A percentile compares a stretch with the other conserved stretches of the same genome.
Evolutionary conservation across 208 protist species (phyloP).

Genomic region (Trypanosoma vivax): DNA sequence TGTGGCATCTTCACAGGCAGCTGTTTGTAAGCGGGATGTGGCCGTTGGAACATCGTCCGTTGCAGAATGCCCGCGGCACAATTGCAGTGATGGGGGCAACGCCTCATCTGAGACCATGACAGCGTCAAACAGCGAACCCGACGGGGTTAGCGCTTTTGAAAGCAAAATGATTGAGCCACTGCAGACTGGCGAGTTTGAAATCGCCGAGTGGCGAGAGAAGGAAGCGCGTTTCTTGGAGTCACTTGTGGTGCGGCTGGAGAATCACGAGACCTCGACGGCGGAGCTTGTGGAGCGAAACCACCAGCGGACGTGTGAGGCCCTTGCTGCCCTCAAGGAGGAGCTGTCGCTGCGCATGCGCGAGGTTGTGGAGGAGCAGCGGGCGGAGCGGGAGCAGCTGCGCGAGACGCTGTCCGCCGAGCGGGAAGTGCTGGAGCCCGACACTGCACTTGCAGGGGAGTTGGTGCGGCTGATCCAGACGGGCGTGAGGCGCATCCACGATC

Average conservation of each 20-base stretch:
- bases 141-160: not conserved
- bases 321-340: constrained; percentile 37
- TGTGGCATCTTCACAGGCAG: not conserved
- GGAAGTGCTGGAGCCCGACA: constrained; percentile 14
- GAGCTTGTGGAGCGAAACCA: constrained; percentile 48
- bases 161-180: constrained; percentile 9
- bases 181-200: constrained; percentile 1
- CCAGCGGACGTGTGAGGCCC: constrained; percentile 35
- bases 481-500: constrained; percentile 36
- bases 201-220: constrained; percentile 17
- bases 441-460: constrained; percentile 34
- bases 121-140: not conserved
- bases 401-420: not conserved
- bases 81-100: not conserved
- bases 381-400: constrained; percentile 11
- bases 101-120: not conserved
- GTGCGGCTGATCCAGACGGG: constrained; percentile 54
- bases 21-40: not conserved
- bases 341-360: constrained; percentile 30
- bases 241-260: constrained; percentile 41
- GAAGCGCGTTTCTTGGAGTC: constrained; percentile 36
- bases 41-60: constrained; percentile 5
- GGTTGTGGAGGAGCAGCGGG: constrained; percentile 22
- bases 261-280: constrained; percentile 35
- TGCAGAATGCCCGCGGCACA: not conserved